Percentiles rank a stretch among this genome's conserved stretches.
Conservation (phyloP, 768 basidiomycete species). For the Lyophyllum atratum region DNA sequence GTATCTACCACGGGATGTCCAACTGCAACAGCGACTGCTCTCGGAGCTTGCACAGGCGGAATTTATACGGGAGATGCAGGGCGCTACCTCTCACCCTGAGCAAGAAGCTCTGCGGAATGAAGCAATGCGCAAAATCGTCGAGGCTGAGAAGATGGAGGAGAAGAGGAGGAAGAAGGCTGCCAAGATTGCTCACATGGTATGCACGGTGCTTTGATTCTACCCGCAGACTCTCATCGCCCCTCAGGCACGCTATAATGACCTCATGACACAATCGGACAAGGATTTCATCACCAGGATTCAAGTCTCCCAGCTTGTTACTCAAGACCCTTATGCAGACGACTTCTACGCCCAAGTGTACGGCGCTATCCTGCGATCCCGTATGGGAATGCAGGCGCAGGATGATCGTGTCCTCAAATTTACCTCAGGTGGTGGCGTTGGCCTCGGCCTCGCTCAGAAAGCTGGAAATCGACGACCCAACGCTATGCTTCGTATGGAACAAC, state of each 20-base stretch:
- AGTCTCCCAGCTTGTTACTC: slow-evolving; percentile 95
- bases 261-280: slow-evolving; percentile 98
- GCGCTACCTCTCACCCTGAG: slow-evolving; percentile 51
- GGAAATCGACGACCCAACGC: slow-evolving; percentile 76
- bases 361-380: slow-evolving; percentile 76
- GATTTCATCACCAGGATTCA: slow-evolving; percentile 99
- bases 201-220: slow-evolving; percentile 17
- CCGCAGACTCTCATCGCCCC: slow-evolving; percentile 11
- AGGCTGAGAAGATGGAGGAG: slow-evolving; percentile 87
- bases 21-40: slow-evolving; percentile 75
- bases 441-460: slow-evolving; percentile 73
- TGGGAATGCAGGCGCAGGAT: slow-evolving; percentile 71
- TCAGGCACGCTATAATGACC: slow-evolving; percentile 88
- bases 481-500: slow-evolving; percentile 91
- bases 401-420: slow-evolving; percentile 87
- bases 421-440: slow-evolving; percentile 79
- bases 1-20: slow-evolving; percentile 62
- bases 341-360: slow-evolving; percentile 98
- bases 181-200: slow-evolving; percentile 89
- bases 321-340: slow-evolving; percentile 97
- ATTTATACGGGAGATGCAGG: slow-evolving; percentile 64
- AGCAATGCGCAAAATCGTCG: slow-evolving; percentile 87
- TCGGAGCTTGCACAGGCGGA: slow-evolving; percentile 76
- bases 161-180: slow-evolving; percentile 77
- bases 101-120: slow-evolving; percentile 75